Percentiles rank a stretch among this genome's conserved stretches.
Evolutionary conservation across 345 rosid genomes (phyloP).

Genomic region (Raphanus raphanistrum): DNA sequence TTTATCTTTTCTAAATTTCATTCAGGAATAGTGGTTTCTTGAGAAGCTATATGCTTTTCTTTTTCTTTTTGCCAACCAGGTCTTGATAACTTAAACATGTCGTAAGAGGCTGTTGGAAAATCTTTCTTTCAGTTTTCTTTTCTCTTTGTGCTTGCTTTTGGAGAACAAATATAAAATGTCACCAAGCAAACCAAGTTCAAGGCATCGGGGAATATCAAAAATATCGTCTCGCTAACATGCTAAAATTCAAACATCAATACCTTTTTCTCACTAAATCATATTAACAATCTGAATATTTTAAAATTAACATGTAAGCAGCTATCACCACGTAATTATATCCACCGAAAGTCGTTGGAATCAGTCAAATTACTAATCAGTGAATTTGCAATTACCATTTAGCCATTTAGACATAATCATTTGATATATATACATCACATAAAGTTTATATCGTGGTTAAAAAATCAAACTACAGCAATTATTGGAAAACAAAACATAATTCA

Average conservation of each 20-base stretch:
- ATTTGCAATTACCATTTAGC: not conserved
- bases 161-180: not conserved
- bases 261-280: not conserved
- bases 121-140: not conserved
- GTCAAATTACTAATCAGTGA: not conserved
- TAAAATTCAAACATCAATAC: not conserved
- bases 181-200: not conserved
- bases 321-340: not conserved
- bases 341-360: conserved; percentile 1
- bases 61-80: not conserved
- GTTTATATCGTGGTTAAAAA: not conserved
- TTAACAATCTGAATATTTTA: not conserved
- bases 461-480: not conserved
- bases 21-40: not conserved
- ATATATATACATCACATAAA: not conserved
- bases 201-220: not conserved
- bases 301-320: not conserved
- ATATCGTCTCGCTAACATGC: not conserved
- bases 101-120: not conserved
- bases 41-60: not conserved
- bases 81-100: not conserved
- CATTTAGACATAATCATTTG: not conserved
- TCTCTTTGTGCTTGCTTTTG: not conserved
- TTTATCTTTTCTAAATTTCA: not conserved
- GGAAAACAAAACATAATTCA: not conserved